Evolutionary conservation across 2,329 filamentous ascomycete genomes (phyloP), one percentile per base, ranked within the genome.

Genomic region (Hypomyces rosellus): DNA sequence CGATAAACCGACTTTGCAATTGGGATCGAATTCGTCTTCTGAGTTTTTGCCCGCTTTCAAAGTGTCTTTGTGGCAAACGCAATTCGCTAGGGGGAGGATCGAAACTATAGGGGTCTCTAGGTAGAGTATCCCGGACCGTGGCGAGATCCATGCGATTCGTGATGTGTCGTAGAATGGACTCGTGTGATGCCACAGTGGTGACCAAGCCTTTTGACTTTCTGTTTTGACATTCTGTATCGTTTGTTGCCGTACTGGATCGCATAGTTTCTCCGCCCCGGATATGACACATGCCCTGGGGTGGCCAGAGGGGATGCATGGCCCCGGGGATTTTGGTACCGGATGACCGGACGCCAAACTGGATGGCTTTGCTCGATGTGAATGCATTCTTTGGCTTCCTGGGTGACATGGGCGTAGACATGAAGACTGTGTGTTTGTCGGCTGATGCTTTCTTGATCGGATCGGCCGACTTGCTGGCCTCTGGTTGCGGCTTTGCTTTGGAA

Each of bases 261-360:
- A 38, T 22, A 20, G 20, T 5, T 13, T 57, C 57, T 34, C 59
- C 50, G 5, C 78, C 82, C 49, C 84, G 78, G 39, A 90, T 68
- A 63, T 89, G 86, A 1, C 75, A 68, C 62, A 81, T 81, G 6
- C 74, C 85, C 55, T 76, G 74, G 45, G 80, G 77, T 36, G 88
- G 88, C 85, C 88, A 93, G n/a, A 81, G 73, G 3, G 88, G 79
- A 48, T 87, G 75, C 54, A 74, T 71, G 8, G 84, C 75, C 2
- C 86, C 87, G 0, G 84, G 81, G n/a, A 85, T 74, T 59, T 81
- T 88, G 4, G 81, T 60, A 0, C 70, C 72, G 3, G 65, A 59
- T 4, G 71, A 70, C 49, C 68, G 75, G 22, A 65, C 59, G 3
- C 77, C 74, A 52, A 78, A 75, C 12, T 70, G 67, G 0, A 49